A percentile compares a stretch with the other conserved stretches of the same genome.
phyloP scores from a whole-genome alignment of 495 filamentous ascomycete species.

The Copromyces sp. region DNA sequence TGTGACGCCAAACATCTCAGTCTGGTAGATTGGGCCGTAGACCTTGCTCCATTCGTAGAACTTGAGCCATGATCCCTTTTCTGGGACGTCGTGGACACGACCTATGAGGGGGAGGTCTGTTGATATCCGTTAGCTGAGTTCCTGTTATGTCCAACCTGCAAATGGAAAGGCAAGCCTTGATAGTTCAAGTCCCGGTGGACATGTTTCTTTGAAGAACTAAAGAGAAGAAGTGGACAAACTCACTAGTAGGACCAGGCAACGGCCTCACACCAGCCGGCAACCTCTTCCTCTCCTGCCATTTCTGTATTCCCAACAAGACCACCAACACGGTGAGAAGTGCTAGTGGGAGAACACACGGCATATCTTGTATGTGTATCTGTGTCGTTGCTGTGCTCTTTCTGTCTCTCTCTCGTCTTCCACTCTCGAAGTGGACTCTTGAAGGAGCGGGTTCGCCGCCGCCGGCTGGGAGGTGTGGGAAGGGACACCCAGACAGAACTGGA shows the following conservation, averaged over 20 bases:
- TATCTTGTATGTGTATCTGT: neutral
- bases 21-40: slow-evolving; percentile 54
- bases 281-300: slow-evolving; percentile 10
- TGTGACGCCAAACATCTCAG: slow-evolving; percentile 44
- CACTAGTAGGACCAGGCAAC: slow-evolving; percentile 24
- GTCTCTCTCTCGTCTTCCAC: neutral
- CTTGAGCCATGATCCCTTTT: slow-evolving; percentile 41
- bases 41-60: slow-evolving; percentile 52
- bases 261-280: slow-evolving; percentile 16
- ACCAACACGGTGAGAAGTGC: neutral
- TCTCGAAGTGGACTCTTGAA: neutral
- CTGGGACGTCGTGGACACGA: slow-evolving; percentile 47
- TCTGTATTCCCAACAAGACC: slow-evolving; percentile 1
- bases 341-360: neutral
- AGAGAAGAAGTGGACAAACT: slow-evolving; percentile 3
- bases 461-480: neutral
- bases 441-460: neutral
- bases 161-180: neutral
- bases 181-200: neutral
- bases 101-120: slow-evolving; percentile 44
- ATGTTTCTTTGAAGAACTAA: neutral
- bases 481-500: neutral
- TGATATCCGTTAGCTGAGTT: neutral
- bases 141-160: neutral
- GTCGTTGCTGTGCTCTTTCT: neutral